phyloP scores from a whole-genome alignment of 2,329 filamentous ascomycete species.

The Lasiodiplodia gonubiensis region DNA sequence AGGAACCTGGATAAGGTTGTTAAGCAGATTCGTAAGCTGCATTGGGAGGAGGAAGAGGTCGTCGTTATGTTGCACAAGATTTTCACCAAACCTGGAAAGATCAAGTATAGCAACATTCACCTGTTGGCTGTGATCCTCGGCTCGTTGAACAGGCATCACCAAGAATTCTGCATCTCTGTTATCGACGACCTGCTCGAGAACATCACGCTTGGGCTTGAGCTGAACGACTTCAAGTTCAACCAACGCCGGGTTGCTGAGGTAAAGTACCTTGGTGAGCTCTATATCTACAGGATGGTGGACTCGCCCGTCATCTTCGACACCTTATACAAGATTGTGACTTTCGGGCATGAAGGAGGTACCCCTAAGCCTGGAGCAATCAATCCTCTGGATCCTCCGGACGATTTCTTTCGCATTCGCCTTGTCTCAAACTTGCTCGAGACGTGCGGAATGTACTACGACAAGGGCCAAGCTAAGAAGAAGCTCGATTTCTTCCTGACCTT shows the following conservation, averaged over 20 bases:
- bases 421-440: slow-evolving; percentile 90
- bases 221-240: slow-evolving; percentile 97
- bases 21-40: slow-evolving; percentile 91
- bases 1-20: slow-evolving; percentile 91
- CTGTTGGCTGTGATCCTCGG: slow-evolving; percentile 88
- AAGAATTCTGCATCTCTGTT: slow-evolving; percentile 86
- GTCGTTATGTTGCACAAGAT: slow-evolving; percentile 83
- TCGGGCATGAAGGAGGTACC: slow-evolving; percentile 82
- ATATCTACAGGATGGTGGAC: slow-evolving; percentile 97
- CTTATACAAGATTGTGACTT: slow-evolving; percentile 91
- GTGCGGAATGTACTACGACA: slow-evolving; percentile 94
- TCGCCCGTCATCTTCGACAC: slow-evolving; percentile 94
- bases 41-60: slow-evolving; percentile 94
- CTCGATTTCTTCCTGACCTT: slow-evolving; percentile 97
- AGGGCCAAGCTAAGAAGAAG: slow-evolving; percentile 93
- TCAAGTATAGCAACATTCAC: slow-evolving; percentile 97
- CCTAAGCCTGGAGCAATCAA: slow-evolving; percentile 79
- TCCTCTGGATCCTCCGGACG: slow-evolving; percentile 83
- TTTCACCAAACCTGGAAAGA: slow-evolving; percentile 94
- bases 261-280: slow-evolving; percentile 94
- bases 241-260: slow-evolving; percentile 93
- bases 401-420: slow-evolving; percentile 93
- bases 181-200: slow-evolving; percentile 92
- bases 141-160: slow-evolving; percentile 88
- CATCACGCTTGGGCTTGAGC: slow-evolving; percentile 84